Base-by-base conservation (phyloP, 805 yeast species). In the Lipomyces spencermartinsiae region DNA sequence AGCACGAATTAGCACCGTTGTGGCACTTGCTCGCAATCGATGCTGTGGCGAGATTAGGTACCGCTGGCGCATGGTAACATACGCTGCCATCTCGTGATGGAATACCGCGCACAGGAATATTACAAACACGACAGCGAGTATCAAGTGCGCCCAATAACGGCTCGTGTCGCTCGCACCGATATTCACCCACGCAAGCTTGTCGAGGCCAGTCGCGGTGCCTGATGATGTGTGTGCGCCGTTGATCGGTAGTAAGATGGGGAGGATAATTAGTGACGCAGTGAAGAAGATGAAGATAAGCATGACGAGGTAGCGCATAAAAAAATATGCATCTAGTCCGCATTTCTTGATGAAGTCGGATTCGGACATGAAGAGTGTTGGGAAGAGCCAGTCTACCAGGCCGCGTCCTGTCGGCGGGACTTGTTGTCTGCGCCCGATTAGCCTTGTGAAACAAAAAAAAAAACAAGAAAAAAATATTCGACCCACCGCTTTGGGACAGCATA, bases 321-420 rank as follows among this genome's bases (percentile, higher is more conserved):
- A 89, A 80, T 92, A 94, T 2, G 97, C 98, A 77, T 94, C 98
- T 12, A 94, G 77, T 12, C 98, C 98, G 34, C 94, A 90, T 73
- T 94, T 96, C 71, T 88, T 87, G 68, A 94, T 86, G 66, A 93
- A 83, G 74, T 91, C 91, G 58, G 89, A 81, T 65, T 91, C 93
- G 0, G 92, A 86, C 76, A 91, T 89, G 61, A 84, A 80, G 58
- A 91, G 74, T 35, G 94, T 76, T 2, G 89, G 88, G 4, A 78
- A 68, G 8, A 93, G 67, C 98, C 98, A 93, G 54, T 85, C 82
- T 76, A 88, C 78, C 1, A 90, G 84, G 39, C 93, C 96, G 29
- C 78, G 79, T 1, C 93, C 89, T 57, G 92, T 80, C 0, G 94
- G 92, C 37, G 86, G 87, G 0, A 97, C 97, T 67, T 84, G 72